Conservation (phyloP, 1,284 basidiomycete genomes). For the Athelia psychrophila region DNA sequence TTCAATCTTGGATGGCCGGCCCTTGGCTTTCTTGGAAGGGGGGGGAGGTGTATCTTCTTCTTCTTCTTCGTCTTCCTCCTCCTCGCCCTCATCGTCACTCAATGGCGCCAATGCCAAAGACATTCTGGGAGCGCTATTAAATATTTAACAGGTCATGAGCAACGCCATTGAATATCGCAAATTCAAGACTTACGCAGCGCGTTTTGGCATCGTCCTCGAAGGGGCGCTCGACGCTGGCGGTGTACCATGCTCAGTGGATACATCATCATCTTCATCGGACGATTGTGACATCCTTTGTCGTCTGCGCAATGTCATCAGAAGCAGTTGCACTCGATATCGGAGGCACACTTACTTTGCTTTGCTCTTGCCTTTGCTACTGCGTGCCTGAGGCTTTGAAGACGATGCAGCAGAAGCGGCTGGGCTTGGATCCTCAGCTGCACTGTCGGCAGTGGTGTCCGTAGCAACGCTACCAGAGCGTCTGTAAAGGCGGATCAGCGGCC, state of each 20-base stretch:
- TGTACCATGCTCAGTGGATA: slow-evolving; percentile 26
- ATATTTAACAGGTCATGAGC: not conserved
- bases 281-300: slow-evolving; percentile 43
- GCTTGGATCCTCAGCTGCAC: slow-evolving; percentile 20
- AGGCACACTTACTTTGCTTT: slow-evolving; percentile 34
- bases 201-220: slow-evolving; percentile 38
- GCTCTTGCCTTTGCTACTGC: slow-evolving; percentile 25
- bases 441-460: slow-evolving; percentile 34
- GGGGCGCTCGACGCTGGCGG: slow-evolving; percentile 26
- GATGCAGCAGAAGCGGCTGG: slow-evolving; percentile 18
- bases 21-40: slow-evolving; percentile 4
- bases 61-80: slow-evolving; percentile 26
- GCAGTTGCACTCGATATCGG: not conserved
- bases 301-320: slow-evolving; percentile 19
- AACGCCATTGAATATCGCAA: not conserved
- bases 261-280: slow-evolving; percentile 42
- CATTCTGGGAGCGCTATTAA: slow-evolving; percentile 33
- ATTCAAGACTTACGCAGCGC: slow-evolving; percentile 34
- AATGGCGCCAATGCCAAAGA: slow-evolving; percentile 5
- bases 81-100: slow-evolving; percentile 21
- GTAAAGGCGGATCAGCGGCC: slow-evolving; percentile 1
- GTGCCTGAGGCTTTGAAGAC: slow-evolving; percentile 15
- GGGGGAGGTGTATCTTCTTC: slow-evolving; percentile 25
- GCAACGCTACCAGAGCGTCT: slow-evolving; percentile 46
- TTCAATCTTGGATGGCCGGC: slow-evolving; percentile 7